A percentile compares a stretch with the other conserved stretches of the same genome.
These are phyloP conservation scores for Phytophthora cactorum DNA, from an alignment of 352 stramenopile species.

Conservation along the genomic window DNA sequence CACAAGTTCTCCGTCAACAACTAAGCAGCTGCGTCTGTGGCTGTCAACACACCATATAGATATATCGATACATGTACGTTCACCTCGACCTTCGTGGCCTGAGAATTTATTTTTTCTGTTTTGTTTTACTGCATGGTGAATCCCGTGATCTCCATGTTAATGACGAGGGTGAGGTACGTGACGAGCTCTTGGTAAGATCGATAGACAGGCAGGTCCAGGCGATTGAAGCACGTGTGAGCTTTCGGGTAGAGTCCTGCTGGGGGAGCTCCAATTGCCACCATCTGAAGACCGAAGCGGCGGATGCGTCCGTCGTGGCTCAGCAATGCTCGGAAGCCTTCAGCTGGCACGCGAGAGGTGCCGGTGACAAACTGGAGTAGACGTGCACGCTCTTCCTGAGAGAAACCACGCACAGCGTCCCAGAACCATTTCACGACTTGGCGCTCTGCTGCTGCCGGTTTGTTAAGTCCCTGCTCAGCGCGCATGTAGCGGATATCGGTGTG, in stretches of 20 bases:
- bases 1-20: constrained; percentile 92
- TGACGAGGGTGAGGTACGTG: constrained; percentile 97
- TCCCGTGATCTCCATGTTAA: constrained; percentile 97
- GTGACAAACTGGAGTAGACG: constrained; percentile 93
- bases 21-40: constrained; percentile 36
- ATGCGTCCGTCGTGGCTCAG: constrained; percentile 82
- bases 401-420: constrained; percentile 80
- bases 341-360: constrained; percentile 88
- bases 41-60: constrained; percentile 26
- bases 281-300: constrained; percentile 97
- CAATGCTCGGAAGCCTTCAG: constrained; percentile 95
- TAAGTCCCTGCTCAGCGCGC: constrained; percentile 61
- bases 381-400: constrained; percentile 87
- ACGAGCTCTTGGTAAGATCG: constrained; percentile 82
- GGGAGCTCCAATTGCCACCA: constrained; percentile 84
- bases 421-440: constrained; percentile 90
- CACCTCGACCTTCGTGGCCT: constrained; percentile 2
- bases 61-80: constrained; percentile 46
- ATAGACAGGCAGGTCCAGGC: constrained; percentile 86
- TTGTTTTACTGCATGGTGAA: constrained; percentile 95
- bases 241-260: constrained; percentile 80
- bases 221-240: constrained; percentile 91
- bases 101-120: constrained; percentile 14
- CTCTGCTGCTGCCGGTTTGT: constrained; percentile 48
- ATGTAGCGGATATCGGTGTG: constrained; percentile 87